A percentile compares a stretch with the other conserved stretches of the same genome.
These are phyloP conservation scores for Aquilaria agallochum DNA, from an alignment of 441 rosid species.

Conservation along the genomic window DNA sequence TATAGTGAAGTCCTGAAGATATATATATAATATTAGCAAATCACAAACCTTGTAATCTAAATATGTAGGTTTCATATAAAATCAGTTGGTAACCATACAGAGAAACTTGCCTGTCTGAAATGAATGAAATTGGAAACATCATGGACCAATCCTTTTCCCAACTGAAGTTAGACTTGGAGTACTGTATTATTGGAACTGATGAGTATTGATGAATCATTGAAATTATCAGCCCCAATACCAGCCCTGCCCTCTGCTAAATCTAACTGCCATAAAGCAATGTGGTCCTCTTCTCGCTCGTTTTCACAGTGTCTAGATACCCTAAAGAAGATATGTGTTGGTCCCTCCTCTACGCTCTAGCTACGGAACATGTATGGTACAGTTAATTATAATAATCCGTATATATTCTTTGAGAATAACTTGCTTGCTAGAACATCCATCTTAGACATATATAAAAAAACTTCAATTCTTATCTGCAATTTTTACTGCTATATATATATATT, in stretches of 20 bases:
- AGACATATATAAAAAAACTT: background rate
- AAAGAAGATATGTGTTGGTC: constrained; percentile 62
- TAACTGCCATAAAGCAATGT: constrained; percentile 45
- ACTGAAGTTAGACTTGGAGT: constrained; percentile 10
- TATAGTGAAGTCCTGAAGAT: too few species aligned
- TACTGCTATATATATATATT: background rate
- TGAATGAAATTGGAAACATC: constrained; percentile 17
- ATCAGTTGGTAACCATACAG: too few species aligned
- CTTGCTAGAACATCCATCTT: background rate
- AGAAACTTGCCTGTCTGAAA: background rate
- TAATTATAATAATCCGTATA: background rate
- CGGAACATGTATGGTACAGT: constrained; percentile 3
- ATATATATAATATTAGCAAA: too few species aligned
- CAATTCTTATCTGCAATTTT: constrained; percentile 3
- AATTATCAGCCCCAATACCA: constrained; percentile 13
- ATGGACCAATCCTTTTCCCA: constrained; percentile 17
- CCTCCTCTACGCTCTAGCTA: constrained; percentile 52
- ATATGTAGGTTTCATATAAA: too few species aligned
- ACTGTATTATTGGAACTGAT: constrained; percentile 18
- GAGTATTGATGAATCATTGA: constrained; percentile 11
- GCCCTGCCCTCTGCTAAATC: constrained; percentile 30
- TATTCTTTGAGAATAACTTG: constrained; percentile 10
- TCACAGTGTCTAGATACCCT: constrained; percentile 58
- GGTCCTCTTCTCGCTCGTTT: constrained; percentile 40
- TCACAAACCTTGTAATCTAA: too few species aligned